Evolutionary conservation across 805 yeast species (phyloP).

Genomic region (Monosporozyma aquatica): DNA sequence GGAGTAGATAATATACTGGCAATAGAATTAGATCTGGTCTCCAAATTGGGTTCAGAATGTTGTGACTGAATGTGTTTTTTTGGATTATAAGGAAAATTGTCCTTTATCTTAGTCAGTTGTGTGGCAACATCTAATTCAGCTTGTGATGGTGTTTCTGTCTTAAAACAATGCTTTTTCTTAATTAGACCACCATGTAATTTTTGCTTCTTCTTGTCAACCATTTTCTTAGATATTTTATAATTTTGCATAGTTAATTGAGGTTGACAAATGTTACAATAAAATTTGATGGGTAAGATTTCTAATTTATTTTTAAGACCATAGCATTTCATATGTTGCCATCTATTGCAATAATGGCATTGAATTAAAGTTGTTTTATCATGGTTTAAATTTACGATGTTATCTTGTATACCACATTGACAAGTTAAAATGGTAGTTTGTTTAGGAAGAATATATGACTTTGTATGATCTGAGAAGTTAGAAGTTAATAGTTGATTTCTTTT

Average conservation of each 20-base stretch:
- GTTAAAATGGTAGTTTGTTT: slow-evolving; percentile 80
- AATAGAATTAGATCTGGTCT: neutral
- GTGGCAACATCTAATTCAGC: slow-evolving; percentile 1
- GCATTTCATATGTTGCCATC: slow-evolving; percentile 93
- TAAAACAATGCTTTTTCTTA: too few relatives aligned
- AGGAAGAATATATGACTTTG: slow-evolving; percentile 48
- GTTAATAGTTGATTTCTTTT: slow-evolving; percentile 1
- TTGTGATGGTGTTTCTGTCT: too few relatives aligned
- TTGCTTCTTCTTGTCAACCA: slow-evolving; percentile 10
- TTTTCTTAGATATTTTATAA: slow-evolving; percentile 10
- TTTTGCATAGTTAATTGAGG: slow-evolving; percentile 22
- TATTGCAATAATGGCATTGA: slow-evolving; percentile 83
- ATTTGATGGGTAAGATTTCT: slow-evolving; percentile 68
- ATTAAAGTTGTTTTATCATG: slow-evolving; percentile 61
- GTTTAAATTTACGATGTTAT: slow-evolving; percentile 17
- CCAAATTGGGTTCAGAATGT: neutral
- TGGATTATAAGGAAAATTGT: neutral
- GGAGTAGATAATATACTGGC: neutral
- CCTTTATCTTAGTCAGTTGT: neutral
- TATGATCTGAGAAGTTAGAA: slow-evolving; percentile 9
- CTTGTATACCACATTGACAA: slow-evolving; percentile 77
- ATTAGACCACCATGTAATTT: too few relatives aligned
- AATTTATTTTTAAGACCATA: slow-evolving; percentile 63
- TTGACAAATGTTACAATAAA: slow-evolving; percentile 71
- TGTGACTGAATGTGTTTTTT: neutral